Percentiles rank a stretch among this genome's conserved stretches.
phyloP scores from a whole-genome alignment of 176 grass and related monocot species.

The Areca catechu region DNA sequence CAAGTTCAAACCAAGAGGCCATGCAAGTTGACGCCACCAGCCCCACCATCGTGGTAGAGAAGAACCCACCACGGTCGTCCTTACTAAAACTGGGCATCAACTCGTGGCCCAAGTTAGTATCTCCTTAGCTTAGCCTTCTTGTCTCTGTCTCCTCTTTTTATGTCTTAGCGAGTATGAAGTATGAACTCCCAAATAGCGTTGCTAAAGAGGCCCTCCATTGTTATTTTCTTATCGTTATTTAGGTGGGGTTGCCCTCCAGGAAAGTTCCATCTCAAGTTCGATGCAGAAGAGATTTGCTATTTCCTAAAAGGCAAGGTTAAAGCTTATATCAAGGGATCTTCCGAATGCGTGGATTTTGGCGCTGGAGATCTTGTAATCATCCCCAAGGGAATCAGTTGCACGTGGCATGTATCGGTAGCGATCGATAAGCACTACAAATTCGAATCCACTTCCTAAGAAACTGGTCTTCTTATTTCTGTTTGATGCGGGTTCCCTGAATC shows the following conservation, averaged over 20 bases:
- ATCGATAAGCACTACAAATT: conserved; percentile 95
- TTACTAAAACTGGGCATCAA: conserved; percentile 63
- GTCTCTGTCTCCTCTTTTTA: neutral
- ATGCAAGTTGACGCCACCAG: conserved; percentile 45
- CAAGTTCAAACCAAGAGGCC: conserved; percentile 48
- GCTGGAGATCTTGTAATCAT: conserved; percentile 84
- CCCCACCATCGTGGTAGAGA: conserved; percentile 53
- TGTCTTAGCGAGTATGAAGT: neutral
- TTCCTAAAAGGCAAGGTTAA: conserved; percentile 73
- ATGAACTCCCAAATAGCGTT: too few relatives aligned
- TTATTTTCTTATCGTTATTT: neutral
- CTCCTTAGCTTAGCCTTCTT: neutral
- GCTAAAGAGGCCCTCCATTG: neutral
- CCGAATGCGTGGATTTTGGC: conserved; percentile 69
- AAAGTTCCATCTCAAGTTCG: conserved; percentile 74
- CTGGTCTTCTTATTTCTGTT: neutral
- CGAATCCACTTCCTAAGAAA: conserved; percentile 42
- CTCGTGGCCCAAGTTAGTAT: conserved; percentile 90
- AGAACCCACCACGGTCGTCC: conserved; percentile 48
- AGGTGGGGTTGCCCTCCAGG: conserved; percentile 81
- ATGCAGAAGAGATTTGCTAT: conserved; percentile 80
- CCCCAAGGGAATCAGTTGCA: conserved; percentile 85
- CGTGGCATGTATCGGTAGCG: conserved; percentile 66
- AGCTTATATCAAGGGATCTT: conserved; percentile 60
- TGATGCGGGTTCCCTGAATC: neutral